Percentiles rank a stretch among this genome's conserved stretches.
phyloP scores from a whole-genome alignment of 2,329 filamentous ascomycete species.

The Raffaelea arxii region DNA sequence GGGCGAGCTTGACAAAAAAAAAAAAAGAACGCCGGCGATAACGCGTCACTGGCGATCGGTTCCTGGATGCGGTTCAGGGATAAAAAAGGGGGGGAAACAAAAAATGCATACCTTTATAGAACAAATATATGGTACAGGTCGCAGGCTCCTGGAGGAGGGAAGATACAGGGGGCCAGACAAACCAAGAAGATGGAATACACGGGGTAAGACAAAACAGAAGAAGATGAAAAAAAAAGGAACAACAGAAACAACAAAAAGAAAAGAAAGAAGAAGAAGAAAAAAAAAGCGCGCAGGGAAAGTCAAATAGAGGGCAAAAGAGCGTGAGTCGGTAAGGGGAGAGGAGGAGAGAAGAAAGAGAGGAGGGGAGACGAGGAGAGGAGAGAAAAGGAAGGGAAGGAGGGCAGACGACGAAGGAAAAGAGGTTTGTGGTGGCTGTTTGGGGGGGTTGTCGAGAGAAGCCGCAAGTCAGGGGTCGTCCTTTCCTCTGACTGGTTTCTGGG shows the following conservation, averaged over 20 bases:
- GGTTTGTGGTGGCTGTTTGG: background rate
- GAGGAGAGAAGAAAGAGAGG: background rate
- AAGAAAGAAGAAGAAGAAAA: slow-evolving; percentile 1
- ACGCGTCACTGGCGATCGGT: background rate
- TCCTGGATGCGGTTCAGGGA: too few relatives aligned
- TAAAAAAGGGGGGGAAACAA: background rate
- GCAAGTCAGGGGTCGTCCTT: slow-evolving; percentile 1
- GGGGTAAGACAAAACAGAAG: background rate
- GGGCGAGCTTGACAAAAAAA: background rate
- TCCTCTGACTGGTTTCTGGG: slow-evolving; percentile 1
- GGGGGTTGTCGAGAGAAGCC: background rate
- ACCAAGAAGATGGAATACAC: slow-evolving; percentile 2
- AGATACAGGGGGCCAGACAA: slow-evolving; percentile 1
- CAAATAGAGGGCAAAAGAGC: background rate
- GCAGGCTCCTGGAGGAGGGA: slow-evolving; percentile 1
- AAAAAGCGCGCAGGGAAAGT: slow-evolving; percentile 4
- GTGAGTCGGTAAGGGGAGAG: background rate
- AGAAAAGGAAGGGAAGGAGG: background rate
- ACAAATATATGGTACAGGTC: slow-evolving; percentile 15
- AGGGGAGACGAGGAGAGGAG: background rate
- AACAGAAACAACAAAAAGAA: background rate
- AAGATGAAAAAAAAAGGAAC: background rate
- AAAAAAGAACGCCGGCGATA: background rate
- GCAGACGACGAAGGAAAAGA: background rate
- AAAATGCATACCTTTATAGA: slow-evolving; percentile 12